phyloP scores from a whole-genome alignment of 768 basidiomycete species.

The Macrolepiota dolichaula region DNA sequence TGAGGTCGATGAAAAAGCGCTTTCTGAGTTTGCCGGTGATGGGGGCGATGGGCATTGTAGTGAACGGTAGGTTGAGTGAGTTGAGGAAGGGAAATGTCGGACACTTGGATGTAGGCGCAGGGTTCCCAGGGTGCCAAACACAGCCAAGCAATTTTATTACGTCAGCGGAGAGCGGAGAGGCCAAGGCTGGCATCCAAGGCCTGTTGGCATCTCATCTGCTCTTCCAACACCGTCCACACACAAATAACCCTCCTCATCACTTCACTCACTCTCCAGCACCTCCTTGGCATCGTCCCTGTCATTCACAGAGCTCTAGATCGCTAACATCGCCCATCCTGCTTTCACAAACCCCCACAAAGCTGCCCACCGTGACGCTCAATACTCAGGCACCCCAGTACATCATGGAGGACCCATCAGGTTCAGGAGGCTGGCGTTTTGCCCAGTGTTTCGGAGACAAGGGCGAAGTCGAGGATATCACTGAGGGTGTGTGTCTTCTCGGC shows the following conservation, averaged over 20 bases:
- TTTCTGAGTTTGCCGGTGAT: constrained; percentile 95
- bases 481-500: constrained; percentile 56
- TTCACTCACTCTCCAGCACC: constrained; percentile 18
- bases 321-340: constrained; percentile 6
- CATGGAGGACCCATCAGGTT: constrained; percentile 86
- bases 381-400: constrained; percentile 22
- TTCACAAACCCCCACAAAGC: constrained; percentile 17
- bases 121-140: constrained; percentile 19
- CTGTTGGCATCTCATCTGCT: constrained; percentile 11
- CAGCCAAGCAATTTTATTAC: constrained; percentile 21
- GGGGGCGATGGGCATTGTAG: constrained; percentile 78
- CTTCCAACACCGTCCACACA: constrained; percentile 21
- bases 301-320: constrained; percentile 3
- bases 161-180: constrained; percentile 16
- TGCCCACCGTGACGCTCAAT: constrained; percentile 16
- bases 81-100: constrained; percentile 39
- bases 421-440: constrained; percentile 96
- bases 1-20: constrained; percentile 83
- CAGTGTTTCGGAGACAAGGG: constrained; percentile 99
- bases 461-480: constrained; percentile 98
- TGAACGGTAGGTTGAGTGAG: constrained; percentile 19
- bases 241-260: constrained; percentile 18
- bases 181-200: neutral
- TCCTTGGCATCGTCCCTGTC: constrained; percentile 17
- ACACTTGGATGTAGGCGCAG: neutral